These are phyloP conservation scores for Oryza coarctata DNA, from an alignment of 176 grass and related monocot species.

Conservation along the genomic window DNA sequence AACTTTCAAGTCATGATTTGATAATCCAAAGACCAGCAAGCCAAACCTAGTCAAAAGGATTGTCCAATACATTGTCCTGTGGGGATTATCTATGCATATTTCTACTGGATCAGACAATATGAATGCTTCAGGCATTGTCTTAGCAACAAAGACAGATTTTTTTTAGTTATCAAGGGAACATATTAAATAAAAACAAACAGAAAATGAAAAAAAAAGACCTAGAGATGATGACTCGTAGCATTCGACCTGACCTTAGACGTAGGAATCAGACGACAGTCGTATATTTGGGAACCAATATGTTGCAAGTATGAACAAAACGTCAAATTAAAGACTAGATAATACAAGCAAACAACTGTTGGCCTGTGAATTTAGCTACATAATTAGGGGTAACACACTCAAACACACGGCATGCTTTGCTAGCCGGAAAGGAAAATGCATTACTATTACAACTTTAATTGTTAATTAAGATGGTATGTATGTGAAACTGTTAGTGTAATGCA, in stretches of 20 bases:
- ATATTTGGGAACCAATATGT: not conserved
- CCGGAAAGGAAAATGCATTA: not conserved
- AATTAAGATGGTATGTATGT: too few relatives aligned
- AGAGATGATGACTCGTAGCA: not conserved
- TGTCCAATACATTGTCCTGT: not conserved
- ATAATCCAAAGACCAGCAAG: not conserved
- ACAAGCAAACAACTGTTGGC: not conserved
- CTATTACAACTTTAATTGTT: not conserved
- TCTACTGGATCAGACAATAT: not conserved
- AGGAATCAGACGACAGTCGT: not conserved
- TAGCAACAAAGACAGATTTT: not conserved
- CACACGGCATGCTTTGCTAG: not conserved
- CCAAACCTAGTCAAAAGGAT: not conserved
- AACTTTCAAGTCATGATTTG: not conserved
- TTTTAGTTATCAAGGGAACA: not conserved
- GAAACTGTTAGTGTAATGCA: not conserved
- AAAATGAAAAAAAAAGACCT: not conserved
- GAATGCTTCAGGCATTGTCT: not conserved
- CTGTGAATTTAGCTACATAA: not conserved
- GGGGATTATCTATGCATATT: not conserved
- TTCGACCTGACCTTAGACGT: not conserved
- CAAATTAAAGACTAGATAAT: not conserved
- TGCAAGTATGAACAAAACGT: not conserved
- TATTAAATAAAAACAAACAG: not conserved
- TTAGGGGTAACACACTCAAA: not conserved